Conservation (phyloP, 305 asterid species). For the Fraxinus latifolia region DNA sequence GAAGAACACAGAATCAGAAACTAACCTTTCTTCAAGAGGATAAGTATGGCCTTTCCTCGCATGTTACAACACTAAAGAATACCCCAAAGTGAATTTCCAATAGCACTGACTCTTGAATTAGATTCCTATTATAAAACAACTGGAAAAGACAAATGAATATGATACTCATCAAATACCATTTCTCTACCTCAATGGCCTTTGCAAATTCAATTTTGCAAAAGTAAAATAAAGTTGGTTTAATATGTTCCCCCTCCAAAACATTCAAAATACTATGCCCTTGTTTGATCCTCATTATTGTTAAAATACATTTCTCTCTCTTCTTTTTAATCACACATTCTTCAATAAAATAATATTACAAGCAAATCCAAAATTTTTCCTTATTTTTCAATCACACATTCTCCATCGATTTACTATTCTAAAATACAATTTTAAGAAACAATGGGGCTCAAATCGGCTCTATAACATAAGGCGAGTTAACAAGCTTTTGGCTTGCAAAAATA, state of each 20-base stretch:
- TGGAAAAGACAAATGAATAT: not conserved
- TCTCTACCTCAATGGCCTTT: not conserved
- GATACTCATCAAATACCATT: constrained; percentile 3
- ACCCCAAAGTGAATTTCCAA: not conserved
- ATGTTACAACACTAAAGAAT: constrained; percentile 1
- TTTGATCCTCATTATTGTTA: not conserved
- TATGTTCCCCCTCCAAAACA: not conserved
- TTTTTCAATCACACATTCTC: not conserved
- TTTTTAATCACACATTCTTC: not conserved
- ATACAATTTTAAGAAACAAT: not conserved
- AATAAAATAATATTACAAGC: not conserved
- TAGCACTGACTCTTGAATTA: not conserved
- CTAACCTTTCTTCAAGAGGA: constrained; percentile 2
- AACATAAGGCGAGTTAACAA: not conserved
- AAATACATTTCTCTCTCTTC: not conserved
- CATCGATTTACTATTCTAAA: not conserved
- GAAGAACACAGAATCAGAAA: constrained; percentile 23
- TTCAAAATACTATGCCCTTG: not conserved
- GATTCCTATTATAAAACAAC: not conserved
- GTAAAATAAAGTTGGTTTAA: not conserved
- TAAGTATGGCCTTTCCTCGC: not conserved
- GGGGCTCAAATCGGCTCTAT: not conserved
- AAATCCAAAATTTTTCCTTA: not conserved
- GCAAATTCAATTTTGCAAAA: not conserved
- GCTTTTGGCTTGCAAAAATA: not conserved